Conservation (phyloP, 305 asterid genomes). For the Solanum chacoense region DNA sequence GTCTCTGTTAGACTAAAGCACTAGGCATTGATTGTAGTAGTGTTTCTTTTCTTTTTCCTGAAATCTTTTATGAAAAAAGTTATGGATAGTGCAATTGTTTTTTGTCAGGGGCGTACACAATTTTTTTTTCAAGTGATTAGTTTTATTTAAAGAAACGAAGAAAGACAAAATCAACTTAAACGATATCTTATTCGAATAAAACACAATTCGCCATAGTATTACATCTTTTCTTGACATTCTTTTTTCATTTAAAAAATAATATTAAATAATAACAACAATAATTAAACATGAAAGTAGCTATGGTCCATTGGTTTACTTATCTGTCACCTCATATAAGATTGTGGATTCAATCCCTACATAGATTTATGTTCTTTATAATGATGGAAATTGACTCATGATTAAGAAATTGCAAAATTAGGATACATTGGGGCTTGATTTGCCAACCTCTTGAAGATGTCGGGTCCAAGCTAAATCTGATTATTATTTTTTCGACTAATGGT, state of each 20-base stretch:
- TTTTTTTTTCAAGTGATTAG: background rate
- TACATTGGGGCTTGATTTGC: background rate
- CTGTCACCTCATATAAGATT: background rate
- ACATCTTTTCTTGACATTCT: background rate
- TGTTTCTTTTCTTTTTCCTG: constrained; percentile 2
- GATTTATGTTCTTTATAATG: background rate
- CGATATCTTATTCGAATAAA: background rate
- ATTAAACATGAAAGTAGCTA: background rate
- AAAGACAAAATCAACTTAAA: background rate
- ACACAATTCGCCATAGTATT: background rate
- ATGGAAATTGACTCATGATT: background rate
- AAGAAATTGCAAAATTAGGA: background rate
- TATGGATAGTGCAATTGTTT: background rate
- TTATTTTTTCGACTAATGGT: background rate
- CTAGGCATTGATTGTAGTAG: constrained; percentile 7
- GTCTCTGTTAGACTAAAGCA: background rate
- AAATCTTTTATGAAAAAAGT: constrained; percentile 10
- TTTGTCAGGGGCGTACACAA: background rate
- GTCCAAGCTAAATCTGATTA: background rate
- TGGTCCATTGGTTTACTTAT: background rate
- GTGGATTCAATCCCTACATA: background rate
- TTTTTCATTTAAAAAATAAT: background rate
- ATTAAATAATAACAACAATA: background rate
- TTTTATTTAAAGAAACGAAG: background rate
- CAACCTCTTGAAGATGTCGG: background rate